These are phyloP conservation scores for Rubia peregrina DNA, from an alignment of 305 asterid genomes.

Conservation along the genomic window DNA sequence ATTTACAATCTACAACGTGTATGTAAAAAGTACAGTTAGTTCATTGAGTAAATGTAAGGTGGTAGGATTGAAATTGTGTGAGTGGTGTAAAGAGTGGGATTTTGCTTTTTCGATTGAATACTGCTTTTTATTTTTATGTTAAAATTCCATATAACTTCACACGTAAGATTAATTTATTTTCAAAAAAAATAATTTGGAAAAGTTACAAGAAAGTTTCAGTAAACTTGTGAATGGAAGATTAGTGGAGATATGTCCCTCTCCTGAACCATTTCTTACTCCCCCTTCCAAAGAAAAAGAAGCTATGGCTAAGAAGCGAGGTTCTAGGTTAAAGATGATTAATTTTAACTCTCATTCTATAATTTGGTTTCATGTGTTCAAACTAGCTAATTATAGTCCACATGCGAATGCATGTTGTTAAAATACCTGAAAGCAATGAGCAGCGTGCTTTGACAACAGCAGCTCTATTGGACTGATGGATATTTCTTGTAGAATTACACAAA, in stretches of 20 bases:
- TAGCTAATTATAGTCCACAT: neutral
- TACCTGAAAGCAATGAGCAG: slow-evolving; percentile 43
- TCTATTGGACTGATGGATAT: slow-evolving; percentile 65
- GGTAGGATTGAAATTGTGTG: too few species aligned
- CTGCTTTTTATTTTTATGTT: neutral
- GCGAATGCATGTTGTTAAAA: slow-evolving; percentile 30
- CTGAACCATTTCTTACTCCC: slow-evolving; percentile 67
- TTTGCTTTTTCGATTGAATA: neutral
- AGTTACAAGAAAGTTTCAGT: slow-evolving; percentile 39
- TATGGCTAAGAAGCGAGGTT: slow-evolving; percentile 41
- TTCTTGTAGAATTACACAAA: slow-evolving; percentile 41
- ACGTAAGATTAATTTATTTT: slow-evolving; percentile 14
- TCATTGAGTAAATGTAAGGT: too few species aligned
- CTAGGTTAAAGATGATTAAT: slow-evolving; percentile 55
- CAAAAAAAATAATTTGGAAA: slow-evolving; percentile 43
- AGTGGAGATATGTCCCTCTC: slow-evolving; percentile 87
- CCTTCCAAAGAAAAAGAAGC: slow-evolving; percentile 36
- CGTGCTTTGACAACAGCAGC: slow-evolving; percentile 71
- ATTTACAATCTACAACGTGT: too few species aligned
- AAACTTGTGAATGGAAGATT: slow-evolving; percentile 56
- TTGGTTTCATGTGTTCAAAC: slow-evolving; percentile 5
- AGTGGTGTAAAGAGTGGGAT: too few species aligned
- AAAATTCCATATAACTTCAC: neutral
- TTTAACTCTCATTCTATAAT: neutral
- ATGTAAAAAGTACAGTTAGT: too few species aligned